Percentiles rank a stretch among this genome's conserved stretches.
Conservation (phyloP, 306 rosid genomes). For the apple (Malus domestica) region DNA sequence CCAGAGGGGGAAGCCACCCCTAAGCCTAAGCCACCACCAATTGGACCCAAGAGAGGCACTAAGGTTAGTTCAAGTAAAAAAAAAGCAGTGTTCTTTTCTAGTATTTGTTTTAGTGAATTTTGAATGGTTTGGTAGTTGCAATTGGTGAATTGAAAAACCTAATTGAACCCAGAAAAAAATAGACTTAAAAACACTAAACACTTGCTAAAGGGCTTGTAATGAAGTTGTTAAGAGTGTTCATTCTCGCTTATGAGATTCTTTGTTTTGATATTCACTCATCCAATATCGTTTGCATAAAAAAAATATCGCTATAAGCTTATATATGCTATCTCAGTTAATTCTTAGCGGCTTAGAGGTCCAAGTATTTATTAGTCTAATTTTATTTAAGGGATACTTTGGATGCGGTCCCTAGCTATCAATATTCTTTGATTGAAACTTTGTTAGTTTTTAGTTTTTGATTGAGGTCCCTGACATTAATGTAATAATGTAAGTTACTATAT, state of each 20-base stretch:
- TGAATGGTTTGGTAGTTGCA: background rate
- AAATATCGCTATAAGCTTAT: background rate
- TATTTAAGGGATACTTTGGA: too few relatives aligned
- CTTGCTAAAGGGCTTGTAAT: background rate
- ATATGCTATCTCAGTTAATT: background rate
- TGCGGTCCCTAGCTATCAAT: too few relatives aligned
- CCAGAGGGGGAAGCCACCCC: constrained; percentile 29
- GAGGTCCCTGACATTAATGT: too few relatives aligned
- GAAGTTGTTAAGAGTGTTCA: background rate
- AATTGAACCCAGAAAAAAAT: background rate
- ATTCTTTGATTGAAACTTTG: too few relatives aligned
- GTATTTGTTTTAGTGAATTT: background rate
- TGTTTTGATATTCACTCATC: background rate
- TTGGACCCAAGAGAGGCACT: constrained; percentile 88
- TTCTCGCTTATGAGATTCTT: background rate
- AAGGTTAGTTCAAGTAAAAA: constrained; percentile 36
- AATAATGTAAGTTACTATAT: too few relatives aligned
- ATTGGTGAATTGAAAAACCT: background rate
- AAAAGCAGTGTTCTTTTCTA: background rate
- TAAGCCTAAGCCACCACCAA: constrained; percentile 78
- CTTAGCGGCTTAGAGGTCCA: background rate
- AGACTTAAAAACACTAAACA: background rate
- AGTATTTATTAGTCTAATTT: background rate
- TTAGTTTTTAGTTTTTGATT: too few relatives aligned
- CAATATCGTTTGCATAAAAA: background rate